Percentiles rank a stretch among this genome's conserved stretches.
These are phyloP conservation scores for Rhazya stricta DNA, from an alignment of 257 asterid species.

Conservation along the genomic window DNA sequence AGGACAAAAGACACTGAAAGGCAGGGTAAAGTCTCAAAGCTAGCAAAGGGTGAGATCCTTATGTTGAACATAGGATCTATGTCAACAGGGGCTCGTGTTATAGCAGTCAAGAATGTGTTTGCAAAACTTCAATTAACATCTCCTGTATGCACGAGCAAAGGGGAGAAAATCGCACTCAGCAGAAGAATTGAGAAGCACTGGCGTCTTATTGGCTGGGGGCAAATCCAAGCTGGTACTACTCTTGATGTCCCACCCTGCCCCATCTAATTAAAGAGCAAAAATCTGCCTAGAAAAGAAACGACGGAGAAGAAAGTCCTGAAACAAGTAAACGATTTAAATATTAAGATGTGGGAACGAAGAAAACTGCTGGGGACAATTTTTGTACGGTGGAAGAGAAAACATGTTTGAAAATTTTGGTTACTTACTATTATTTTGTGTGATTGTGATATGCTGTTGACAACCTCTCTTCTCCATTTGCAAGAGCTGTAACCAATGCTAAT, in stretches of 20 bases:
- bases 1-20: slow-evolving; percentile 91
- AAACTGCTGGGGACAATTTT: slow-evolving; percentile 45
- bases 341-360: slow-evolving; percentile 55
- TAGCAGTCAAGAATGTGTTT: slow-evolving; percentile 80
- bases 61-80: slow-evolving; percentile 97
- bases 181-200: slow-evolving; percentile 97
- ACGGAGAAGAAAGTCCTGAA: slow-evolving; percentile 4
- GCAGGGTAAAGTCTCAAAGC: slow-evolving; percentile 86
- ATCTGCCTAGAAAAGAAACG: neutral
- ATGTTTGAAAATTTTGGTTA: slow-evolving; percentile 22
- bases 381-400: slow-evolving; percentile 53
- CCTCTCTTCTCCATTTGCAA: neutral
- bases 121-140: slow-evolving; percentile 90
- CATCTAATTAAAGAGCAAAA: slow-evolving; percentile 29
- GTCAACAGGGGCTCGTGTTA: slow-evolving; percentile 95
- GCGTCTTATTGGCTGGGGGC: slow-evolving; percentile 99
- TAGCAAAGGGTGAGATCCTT: slow-evolving; percentile 82
- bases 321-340: neutral
- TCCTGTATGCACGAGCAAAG: slow-evolving; percentile 95
- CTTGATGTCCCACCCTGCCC: slow-evolving; percentile 90
- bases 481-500: slow-evolving; percentile 16
- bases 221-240: slow-evolving; percentile 86
- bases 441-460: slow-evolving; percentile 9
- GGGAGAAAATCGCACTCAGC: slow-evolving; percentile 88
- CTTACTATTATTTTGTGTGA: slow-evolving; percentile 7